Evolutionary conservation across 176 grass and related monocot species (phyloP).

Genomic region (Triticum dicoccoides): DNA sequence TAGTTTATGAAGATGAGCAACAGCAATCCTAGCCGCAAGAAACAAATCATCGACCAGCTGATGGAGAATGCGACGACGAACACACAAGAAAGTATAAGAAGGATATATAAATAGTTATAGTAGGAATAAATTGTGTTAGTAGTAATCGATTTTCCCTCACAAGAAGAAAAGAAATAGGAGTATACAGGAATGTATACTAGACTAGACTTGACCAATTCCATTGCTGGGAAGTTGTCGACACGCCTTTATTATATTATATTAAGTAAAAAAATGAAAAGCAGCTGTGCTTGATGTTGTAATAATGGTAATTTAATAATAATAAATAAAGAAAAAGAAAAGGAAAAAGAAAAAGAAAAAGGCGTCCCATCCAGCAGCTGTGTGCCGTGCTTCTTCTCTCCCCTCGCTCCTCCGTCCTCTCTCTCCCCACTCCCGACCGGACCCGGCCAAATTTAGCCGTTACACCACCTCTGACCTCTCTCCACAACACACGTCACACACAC

Average conservation of each 20-base stretch:
- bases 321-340: not conserved
- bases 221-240: not conserved
- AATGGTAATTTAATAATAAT: not conserved
- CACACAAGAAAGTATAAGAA: not conserved
- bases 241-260: not conserved
- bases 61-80: not conserved
- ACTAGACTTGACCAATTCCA: not conserved
- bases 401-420: not conserved
- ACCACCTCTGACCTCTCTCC: slow-evolving; percentile 8
- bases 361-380: not conserved
- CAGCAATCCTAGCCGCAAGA: too few species aligned
- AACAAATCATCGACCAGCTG: not conserved
- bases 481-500: not conserved
- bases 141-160: not conserved
- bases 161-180: too few species aligned
- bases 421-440: not conserved
- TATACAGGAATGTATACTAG: not conserved
- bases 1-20: not conserved
- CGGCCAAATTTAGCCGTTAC: slow-evolving; percentile 61
- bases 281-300: not conserved
- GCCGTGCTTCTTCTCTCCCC: not conserved
- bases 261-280: not conserved
- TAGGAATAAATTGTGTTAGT: not conserved
- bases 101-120: too few species aligned
- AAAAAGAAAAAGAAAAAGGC: not conserved